Evolutionary conservation across 352 stramenopile genomes (phyloP).

Genomic region (Thalassiosira hispida): DNA sequence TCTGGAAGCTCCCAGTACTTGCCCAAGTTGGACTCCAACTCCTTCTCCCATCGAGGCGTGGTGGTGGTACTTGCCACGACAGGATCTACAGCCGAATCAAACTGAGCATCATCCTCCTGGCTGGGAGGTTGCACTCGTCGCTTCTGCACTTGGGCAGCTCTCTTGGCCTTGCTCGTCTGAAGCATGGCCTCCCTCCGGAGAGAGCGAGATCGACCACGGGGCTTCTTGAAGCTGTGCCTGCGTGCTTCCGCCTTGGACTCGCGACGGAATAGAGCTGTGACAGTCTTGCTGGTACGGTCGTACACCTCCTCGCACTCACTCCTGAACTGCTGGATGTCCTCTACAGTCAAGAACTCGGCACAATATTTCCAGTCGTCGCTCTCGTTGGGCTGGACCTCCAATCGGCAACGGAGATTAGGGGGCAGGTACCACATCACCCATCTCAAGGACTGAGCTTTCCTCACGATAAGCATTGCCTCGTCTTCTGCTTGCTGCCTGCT

Average conservation of each 20-base stretch:
- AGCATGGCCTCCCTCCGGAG: background rate
- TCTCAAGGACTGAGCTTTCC: background rate
- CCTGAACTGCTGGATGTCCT: background rate
- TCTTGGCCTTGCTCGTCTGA: background rate
- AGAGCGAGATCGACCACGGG: background rate
- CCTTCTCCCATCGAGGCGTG: background rate
- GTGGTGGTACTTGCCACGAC: background rate
- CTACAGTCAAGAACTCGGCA: background rate
- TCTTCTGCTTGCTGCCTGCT: background rate
- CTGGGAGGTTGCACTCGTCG: background rate
- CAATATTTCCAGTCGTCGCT: background rate
- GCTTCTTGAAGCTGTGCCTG: background rate
- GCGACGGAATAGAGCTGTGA: no score
- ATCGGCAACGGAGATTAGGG: background rate
- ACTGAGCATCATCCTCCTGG: background rate
- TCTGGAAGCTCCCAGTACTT: conserved; percentile 2
- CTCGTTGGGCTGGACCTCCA: background rate
- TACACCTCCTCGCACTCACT: no score
- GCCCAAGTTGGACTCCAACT: background rate
- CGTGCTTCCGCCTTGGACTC: no score
- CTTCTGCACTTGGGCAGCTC: background rate
- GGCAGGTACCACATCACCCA: background rate
- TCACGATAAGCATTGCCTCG: background rate
- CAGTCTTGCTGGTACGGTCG: no score
- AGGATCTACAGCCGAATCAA: background rate